These are phyloP conservation scores for Letharia columbiana DNA, from an alignment of 495 filamentous ascomycete species.

Conservation along the genomic window DNA sequence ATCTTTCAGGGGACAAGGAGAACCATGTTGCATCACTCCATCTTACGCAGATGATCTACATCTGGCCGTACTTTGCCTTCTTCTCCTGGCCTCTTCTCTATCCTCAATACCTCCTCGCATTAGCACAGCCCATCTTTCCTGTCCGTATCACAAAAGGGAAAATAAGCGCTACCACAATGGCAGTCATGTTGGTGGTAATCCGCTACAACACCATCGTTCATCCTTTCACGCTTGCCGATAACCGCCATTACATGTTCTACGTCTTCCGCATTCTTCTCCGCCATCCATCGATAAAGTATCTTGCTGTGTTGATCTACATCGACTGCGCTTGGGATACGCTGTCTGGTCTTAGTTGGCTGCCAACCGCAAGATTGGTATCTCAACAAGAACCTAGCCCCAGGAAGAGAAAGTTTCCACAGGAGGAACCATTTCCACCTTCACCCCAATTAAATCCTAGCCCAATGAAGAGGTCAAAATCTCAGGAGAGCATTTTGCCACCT, in stretches of 20 bases:
- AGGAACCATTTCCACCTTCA: constrained; percentile 9
- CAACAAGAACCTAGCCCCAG: neutral
- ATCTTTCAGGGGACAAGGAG: constrained; percentile 66
- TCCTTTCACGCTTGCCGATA: constrained; percentile 93
- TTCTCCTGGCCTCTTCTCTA: constrained; percentile 76
- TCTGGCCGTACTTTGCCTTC: constrained; percentile 81
- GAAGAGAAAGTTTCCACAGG: constrained; percentile 16
- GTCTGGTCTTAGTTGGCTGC: constrained; percentile 45
- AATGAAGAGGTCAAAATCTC: neutral
- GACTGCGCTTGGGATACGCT: constrained; percentile 51
- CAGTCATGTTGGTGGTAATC: constrained; percentile 48
- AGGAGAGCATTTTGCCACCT: neutral
- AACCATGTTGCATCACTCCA: constrained; percentile 88
- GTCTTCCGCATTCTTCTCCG: constrained; percentile 77
- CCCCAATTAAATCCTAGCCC: neutral
- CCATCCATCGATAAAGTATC: constrained; percentile 56
- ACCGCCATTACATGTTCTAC: constrained; percentile 95
- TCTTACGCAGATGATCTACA: constrained; percentile 86
- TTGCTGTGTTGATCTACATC: constrained; percentile 55
- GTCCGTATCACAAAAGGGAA: constrained; percentile 33
- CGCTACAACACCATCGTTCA: constrained; percentile 87
- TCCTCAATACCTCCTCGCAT: constrained; percentile 39
- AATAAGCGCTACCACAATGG: constrained; percentile 34
- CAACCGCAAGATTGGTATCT: constrained; percentile 12
- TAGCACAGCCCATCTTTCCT: constrained; percentile 33